Evolutionary conservation across 495 filamentous ascomycete species (phyloP).

Genomic region (Aspergillus ellipticus): DNA sequence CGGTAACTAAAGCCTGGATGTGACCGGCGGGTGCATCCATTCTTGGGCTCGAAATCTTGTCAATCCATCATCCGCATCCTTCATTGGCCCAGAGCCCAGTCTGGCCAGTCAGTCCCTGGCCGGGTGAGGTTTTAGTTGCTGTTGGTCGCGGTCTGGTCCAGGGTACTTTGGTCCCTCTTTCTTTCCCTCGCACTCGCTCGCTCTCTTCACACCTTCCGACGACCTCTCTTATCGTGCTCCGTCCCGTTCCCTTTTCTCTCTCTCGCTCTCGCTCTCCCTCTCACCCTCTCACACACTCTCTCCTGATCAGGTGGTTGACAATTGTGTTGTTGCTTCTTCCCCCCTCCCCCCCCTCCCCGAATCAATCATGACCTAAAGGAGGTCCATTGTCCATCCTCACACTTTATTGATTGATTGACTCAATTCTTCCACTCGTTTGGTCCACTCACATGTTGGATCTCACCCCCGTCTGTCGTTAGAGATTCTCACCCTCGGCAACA

Average conservation of each 20-base stretch:
- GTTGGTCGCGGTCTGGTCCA: neutral
- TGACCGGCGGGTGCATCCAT: neutral
- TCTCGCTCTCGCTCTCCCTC: neutral
- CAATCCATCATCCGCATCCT: no score
- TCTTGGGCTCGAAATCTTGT: no score
- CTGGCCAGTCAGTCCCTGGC: neutral
- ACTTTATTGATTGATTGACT: neutral
- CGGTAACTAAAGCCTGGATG: neutral
- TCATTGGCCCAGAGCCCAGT: no score
- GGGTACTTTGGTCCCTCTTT: neutral
- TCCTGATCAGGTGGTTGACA: neutral
- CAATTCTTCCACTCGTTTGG: neutral
- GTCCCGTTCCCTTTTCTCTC: neutral
- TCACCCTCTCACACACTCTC: neutral
- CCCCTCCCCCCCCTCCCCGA: no score
- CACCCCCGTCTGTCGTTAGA: slow-evolving; percentile 1
- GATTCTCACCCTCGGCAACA: neutral
- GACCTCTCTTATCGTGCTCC: no score
- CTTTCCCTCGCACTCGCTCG: neutral
- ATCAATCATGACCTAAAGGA: neutral
- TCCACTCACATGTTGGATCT: neutral
- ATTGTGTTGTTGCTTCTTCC: neutral
- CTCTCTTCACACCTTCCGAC: neutral
- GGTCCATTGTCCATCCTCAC: neutral
- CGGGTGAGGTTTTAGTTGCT: neutral